Conservation (phyloP, 352 stramenopile genomes). For the Phytophthora kernoviae region DNA sequence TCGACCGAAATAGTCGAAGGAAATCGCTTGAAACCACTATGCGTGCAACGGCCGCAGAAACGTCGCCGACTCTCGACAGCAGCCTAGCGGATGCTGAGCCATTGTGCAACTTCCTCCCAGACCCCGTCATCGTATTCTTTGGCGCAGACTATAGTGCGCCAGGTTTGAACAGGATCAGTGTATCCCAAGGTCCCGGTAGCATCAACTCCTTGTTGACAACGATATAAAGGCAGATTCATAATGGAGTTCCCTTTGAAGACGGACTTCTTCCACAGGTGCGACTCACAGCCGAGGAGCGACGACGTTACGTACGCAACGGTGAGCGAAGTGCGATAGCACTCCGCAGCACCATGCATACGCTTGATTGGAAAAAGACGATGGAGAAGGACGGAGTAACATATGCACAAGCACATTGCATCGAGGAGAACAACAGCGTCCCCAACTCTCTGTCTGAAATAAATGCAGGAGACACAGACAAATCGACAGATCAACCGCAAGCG, state of each 20-base stretch:
- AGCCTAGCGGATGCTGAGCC: slow-evolving; percentile 1
- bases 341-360: slow-evolving; percentile 45
- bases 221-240: not conserved
- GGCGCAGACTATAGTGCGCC: no score
- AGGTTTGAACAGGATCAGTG: not conserved
- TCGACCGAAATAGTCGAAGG: slow-evolving; percentile 26
- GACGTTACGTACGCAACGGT: slow-evolving; percentile 48
- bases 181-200: no score
- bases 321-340: slow-evolving; percentile 49
- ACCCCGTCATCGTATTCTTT: not conserved
- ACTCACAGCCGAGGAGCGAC: slow-evolving; percentile 50
- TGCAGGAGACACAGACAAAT: slow-evolving; percentile 6
- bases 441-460: slow-evolving; percentile 7
- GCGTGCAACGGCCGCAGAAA: not conserved
- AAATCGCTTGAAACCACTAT: slow-evolving; percentile 26
- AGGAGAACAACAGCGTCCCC: slow-evolving; percentile 16
- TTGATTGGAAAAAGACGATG: slow-evolving; percentile 62
- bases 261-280: slow-evolving; percentile 71
- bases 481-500: slow-evolving; percentile 8
- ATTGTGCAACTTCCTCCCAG: slow-evolving; percentile 34
- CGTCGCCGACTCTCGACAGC: not conserved
- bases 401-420: slow-evolving; percentile 69
- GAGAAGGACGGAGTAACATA: slow-evolving; percentile 65
- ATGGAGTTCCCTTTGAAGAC: slow-evolving; percentile 79
- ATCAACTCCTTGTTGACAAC: not conserved